Evolutionary conservation across 108 stramenopile genomes (phyloP), one percentile per base, ranked within the genome.

Genomic region (Cylindrotheca fusiformis): DNA sequence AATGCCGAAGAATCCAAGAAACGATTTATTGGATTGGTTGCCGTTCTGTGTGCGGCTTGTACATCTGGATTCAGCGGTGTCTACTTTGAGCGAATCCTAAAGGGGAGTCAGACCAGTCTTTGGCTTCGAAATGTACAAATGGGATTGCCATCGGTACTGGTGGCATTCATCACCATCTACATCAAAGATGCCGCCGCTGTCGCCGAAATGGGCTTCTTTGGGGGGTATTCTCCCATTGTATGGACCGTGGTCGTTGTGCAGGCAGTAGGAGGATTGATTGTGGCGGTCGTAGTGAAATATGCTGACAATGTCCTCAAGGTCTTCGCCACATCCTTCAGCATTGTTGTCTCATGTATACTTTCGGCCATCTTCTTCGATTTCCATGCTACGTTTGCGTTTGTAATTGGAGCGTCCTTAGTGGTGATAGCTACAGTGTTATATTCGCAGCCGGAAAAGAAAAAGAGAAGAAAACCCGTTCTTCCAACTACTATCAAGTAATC

Each of bases 111-210:
- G 20, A 93, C 87, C 1, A 85, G 78, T n/a, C 71, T 99, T 52
- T 99, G 97, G 96, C 75, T 96, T 28, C 78, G 98, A 46, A 99
- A 99, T 68, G 82, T 97, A 33, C 98, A 99, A 74, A 99, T 99
- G 98, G 97, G 98, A 52, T 46, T 97, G 47, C 86, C 96, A 20
- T 93, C 91, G 8, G 83, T 97, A 24, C n/a, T 85, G 1, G 72
- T 96, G 26, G 94, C 95, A 3, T 67, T 94, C 4, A 20, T 81
- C 1, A 86, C 92, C 5, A 85, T 91, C 0, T 80, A 75, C 58
- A 45, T 77, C 48, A 80, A 94, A 36, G 96, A 98, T 65, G 56
- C 67, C 17, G 63, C 31, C 4, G 67, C 62, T 18, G 75, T 97
- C 14, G 45, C 46, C 2, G 33, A 59, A 56, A 75, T 87, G n/a